These are phyloP conservation scores for Aspergillus sp. DNA, from an alignment of 2,329 filamentous ascomycete species.

Conservation along the genomic window DNA sequence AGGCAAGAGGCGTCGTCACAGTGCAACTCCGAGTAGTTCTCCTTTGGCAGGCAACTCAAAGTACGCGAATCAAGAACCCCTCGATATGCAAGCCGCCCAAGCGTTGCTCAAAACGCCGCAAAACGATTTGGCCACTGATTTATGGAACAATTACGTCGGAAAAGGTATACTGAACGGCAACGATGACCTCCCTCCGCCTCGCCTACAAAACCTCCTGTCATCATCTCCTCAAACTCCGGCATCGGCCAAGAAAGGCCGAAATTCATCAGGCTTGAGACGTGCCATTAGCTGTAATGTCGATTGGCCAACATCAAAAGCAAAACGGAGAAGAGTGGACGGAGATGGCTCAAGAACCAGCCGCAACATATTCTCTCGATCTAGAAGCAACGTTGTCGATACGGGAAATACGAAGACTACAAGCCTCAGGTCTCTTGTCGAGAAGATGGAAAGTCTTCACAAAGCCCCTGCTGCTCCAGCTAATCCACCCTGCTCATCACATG, in stretches of 20 bases:
- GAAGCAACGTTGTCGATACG: conserved; percentile 33
- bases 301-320: conserved; percentile 56
- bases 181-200: conserved; percentile 47
- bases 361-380: conserved; percentile 36
- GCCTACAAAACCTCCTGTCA: conserved; percentile 59
- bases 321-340: conserved; percentile 56
- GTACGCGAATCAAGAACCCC: conserved; percentile 33
- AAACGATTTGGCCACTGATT: conserved; percentile 64
- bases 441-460: conserved; percentile 50
- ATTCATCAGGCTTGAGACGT: conserved; percentile 51
- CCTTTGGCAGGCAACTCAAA: conserved; percentile 45
- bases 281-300: conserved; percentile 63
- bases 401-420: conserved; percentile 38
- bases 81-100: conserved; percentile 55
- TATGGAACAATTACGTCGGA: conserved; percentile 70
- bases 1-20: conserved; percentile 62
- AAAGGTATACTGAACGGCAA: conserved; percentile 40
- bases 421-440: conserved; percentile 57
- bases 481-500: conserved; percentile 40
- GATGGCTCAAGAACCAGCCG: conserved; percentile 41
- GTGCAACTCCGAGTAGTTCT: conserved; percentile 66
- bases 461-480: conserved; percentile 18
- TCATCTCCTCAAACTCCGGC: conserved; percentile 63
- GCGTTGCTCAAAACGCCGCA: conserved; percentile 59
- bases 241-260: conserved; percentile 36